Base-by-base conservation (phyloP, 2,329 filamentous ascomycete species). In the Ophiostoma sp. region DNA sequence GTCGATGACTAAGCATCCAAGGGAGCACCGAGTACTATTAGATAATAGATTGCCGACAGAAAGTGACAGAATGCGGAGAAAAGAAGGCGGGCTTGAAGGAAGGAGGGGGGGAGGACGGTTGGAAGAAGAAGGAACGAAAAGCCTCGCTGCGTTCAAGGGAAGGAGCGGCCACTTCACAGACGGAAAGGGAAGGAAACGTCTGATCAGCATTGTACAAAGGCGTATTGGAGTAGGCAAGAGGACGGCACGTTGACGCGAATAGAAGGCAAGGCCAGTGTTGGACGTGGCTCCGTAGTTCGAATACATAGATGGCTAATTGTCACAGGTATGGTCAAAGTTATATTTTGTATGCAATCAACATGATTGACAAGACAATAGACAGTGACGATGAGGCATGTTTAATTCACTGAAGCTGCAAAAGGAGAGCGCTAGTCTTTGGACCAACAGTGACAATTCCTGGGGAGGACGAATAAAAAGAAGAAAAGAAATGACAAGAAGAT, bases 371-470 rank as follows among this genome's bases (percentile, higher is more conserved):
- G 39, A 41, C 39, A 41, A 41, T 41, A 11, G 11, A 41, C 39
- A 15, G 10, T 41, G 15, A 44, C 41, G 13, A 44, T 2, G 41
- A 17, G 15, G 41, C 41, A 44, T 20, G 15, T 5, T 44, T 44
- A 44, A 27, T 23, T 54, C 48, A 54, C 48, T 23, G 27, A 54
- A 17, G 57, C 57, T 27, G 52, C 52, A 57, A 62, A 15, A 15
- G 57, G 11, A 17, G 33, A 17, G 6, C 57, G 57, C 57, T 62
- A 62, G 57, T 62, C 57, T 57, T 57, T 31, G 57, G 27, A 62
- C 20, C 27, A 33, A 33, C 15, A 31, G 27, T 35, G 57, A 62
- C 57, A 73, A 76, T 41, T 35, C 33, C 33, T 36, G 62, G 33
- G 62, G 62, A 66, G 36, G 35, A 41, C 3, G 35, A n/a, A 74